Conservation (phyloP, 1,284 basidiomycete species). For the Ceratobasidium sp. region DNA sequence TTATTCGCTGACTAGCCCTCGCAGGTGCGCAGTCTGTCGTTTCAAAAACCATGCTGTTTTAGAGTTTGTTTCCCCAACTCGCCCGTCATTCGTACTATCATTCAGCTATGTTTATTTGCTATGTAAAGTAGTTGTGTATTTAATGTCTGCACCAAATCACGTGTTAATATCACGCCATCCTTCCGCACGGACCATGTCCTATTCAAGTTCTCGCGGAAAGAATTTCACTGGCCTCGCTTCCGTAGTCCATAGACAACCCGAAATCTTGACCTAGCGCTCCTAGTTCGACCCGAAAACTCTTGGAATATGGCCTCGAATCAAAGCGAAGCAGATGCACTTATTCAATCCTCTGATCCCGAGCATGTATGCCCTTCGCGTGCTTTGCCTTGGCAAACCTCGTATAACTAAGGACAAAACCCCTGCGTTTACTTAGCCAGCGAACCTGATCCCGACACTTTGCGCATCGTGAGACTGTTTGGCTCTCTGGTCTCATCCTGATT, state of each 20-base stretch:
- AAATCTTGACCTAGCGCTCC: not conserved
- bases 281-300: not conserved
- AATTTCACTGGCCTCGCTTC: not conserved
- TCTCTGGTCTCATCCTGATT: not conserved
- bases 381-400: not conserved
- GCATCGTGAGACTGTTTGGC: conserved; percentile 53
- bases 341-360: conserved; percentile 57
- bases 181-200: conserved; percentile 17
- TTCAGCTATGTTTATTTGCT: not conserved
- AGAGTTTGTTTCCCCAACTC: not conserved
- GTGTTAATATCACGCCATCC: conserved; percentile 36
- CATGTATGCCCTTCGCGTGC: conserved; percentile 54
- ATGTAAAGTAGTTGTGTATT: not conserved
- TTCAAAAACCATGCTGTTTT: conserved; percentile 9
- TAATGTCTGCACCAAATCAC: conserved; percentile 6
- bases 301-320: conserved; percentile 30
- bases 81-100: not conserved
- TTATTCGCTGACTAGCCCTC: too few relatives aligned
- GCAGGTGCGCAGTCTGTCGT: conserved; percentile 4
- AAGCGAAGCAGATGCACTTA: conserved; percentile 53
- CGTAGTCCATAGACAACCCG: not conserved
- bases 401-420: not conserved
- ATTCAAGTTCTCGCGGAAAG: not conserved
- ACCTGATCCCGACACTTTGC: conserved; percentile 82
- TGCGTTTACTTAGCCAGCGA: conserved; percentile 69